Percentiles rank a stretch among this genome's conserved stretches.
These are phyloP conservation scores for Debaryomyces nepalensis DNA, from an alignment of 1,139 yeast genomes.

Conservation along the genomic window DNA sequence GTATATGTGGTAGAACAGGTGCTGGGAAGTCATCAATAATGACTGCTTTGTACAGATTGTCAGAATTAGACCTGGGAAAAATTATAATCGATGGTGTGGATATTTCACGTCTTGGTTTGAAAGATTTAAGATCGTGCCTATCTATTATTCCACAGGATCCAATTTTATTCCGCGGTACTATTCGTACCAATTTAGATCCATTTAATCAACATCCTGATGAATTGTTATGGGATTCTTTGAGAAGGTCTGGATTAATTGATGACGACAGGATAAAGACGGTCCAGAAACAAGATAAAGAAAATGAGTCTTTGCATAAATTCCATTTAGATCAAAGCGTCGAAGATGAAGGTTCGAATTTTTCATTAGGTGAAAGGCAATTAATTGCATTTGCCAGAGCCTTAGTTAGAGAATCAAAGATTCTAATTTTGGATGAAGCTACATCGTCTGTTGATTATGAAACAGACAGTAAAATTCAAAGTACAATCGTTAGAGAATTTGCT, in stretches of 20 bases:
- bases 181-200: slow-evolving; percentile 71
- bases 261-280: slow-evolving; percentile 18
- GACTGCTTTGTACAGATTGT: slow-evolving; percentile 64
- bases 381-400: slow-evolving; percentile 78
- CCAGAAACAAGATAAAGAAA: slow-evolving; percentile 15
- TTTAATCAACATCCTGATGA: slow-evolving; percentile 56
- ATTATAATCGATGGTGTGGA: slow-evolving; percentile 65
- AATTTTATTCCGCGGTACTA: slow-evolving; percentile 67
- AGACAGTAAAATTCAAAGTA: slow-evolving; percentile 68
- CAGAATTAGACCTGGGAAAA: slow-evolving; percentile 57
- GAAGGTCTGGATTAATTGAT: slow-evolving; percentile 66
- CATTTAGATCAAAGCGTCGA: slow-evolving; percentile 69
- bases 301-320: slow-evolving; percentile 54
- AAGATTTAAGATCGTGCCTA: slow-evolving; percentile 60
- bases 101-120: slow-evolving; percentile 57
- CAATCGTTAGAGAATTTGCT: slow-evolving; percentile 63
- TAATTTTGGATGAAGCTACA: slow-evolving; percentile 82
- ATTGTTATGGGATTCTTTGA: slow-evolving; percentile 56
- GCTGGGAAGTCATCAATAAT: slow-evolving; percentile 78
- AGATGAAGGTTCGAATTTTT: slow-evolving; percentile 75
- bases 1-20: slow-evolving; percentile 81
- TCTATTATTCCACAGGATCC: slow-evolving; percentile 85
- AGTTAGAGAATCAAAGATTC: slow-evolving; percentile 67
- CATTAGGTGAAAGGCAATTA: slow-evolving; percentile 78
- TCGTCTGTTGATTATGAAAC: slow-evolving; percentile 83